A percentile compares a stretch with the other conserved stretches of the same genome.
Conservation (phyloP, 2,329 filamentous ascomycete genomes). For the Sporothrix euskadiensis region DNA sequence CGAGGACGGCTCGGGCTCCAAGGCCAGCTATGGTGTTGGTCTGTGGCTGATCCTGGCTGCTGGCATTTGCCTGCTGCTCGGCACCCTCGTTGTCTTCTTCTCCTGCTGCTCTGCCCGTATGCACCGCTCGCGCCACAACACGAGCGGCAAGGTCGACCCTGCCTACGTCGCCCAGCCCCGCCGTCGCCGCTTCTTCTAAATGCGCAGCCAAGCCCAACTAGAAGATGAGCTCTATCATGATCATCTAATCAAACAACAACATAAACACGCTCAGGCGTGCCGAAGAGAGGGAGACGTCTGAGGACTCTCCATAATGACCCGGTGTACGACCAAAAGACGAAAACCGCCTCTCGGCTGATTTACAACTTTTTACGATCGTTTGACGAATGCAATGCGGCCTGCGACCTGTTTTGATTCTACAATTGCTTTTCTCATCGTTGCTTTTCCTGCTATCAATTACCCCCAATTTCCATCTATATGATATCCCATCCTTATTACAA, state of each 20-base stretch:
- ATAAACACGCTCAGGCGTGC: not conserved
- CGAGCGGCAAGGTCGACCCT: constrained; percentile 37
- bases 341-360: not conserved
- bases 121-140: constrained; percentile 38
- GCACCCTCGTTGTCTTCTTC: constrained; percentile 58
- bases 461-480: constrained; percentile 10
- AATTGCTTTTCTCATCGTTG: not conserved
- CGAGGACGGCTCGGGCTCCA: constrained; percentile 35
- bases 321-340: constrained; percentile 15
- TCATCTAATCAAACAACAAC: not conserved
- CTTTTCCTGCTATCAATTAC: not conserved
- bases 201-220: not conserved
- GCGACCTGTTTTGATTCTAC: not conserved
- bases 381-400: not conserved
- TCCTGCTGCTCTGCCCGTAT: constrained; percentile 59
- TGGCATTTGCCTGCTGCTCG: constrained; percentile 57
- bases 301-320: constrained; percentile 16
- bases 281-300: not conserved
- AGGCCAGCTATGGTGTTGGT: constrained; percentile 52
- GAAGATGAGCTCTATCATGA: not conserved
- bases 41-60: constrained; percentile 62
- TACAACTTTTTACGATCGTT: constrained; percentile 12
- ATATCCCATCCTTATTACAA: constrained; percentile 15
- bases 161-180: constrained; percentile 32
- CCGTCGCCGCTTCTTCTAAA: constrained; percentile 33